Conservation (phyloP, 164 flowering plant species). For the Vitis riparia region DNA sequence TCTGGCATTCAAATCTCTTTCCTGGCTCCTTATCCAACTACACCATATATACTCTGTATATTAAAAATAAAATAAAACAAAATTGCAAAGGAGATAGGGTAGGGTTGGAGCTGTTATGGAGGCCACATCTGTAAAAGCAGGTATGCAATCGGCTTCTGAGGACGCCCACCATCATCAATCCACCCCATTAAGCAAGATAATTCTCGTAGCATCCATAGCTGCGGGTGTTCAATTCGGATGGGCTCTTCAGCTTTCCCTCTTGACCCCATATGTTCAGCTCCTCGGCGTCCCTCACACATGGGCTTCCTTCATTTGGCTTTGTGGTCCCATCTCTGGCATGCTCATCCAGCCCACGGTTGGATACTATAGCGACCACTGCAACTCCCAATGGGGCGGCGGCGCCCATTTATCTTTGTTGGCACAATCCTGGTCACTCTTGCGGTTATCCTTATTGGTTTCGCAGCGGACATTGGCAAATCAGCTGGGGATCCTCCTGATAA, state of each 20-base stretch:
- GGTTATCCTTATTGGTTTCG: constrained; percentile 44
- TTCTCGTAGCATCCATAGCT: constrained; percentile 55
- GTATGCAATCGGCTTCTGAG: no score
- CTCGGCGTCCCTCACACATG: constrained; percentile 72
- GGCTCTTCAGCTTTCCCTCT: constrained; percentile 75
- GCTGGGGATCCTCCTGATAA: background rate
- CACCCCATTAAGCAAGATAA: constrained; percentile 29
- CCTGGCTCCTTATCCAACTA: no score
- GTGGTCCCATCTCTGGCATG: constrained; percentile 81
- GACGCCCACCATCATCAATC: no score
- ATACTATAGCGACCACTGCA: constrained; percentile 42
- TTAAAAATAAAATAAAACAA: no score
- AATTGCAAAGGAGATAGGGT: no score
- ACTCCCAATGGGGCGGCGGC: constrained; percentile 47
- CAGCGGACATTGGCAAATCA: constrained; percentile 47
- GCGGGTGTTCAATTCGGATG: constrained; percentile 82
- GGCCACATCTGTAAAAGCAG: no score
- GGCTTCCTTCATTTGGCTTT: constrained; percentile 78
- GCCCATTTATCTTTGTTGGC: constrained; percentile 56
- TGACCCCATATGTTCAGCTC: constrained; percentile 74
- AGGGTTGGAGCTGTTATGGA: no score
- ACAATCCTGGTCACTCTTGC: constrained; percentile 40
- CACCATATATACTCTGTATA: no score
- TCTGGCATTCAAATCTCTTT: no score
- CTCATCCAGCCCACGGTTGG: constrained; percentile 59